These are phyloP conservation scores for Russula virescens DNA, from an alignment of 768 basidiomycete species.

Conservation along the genomic window DNA sequence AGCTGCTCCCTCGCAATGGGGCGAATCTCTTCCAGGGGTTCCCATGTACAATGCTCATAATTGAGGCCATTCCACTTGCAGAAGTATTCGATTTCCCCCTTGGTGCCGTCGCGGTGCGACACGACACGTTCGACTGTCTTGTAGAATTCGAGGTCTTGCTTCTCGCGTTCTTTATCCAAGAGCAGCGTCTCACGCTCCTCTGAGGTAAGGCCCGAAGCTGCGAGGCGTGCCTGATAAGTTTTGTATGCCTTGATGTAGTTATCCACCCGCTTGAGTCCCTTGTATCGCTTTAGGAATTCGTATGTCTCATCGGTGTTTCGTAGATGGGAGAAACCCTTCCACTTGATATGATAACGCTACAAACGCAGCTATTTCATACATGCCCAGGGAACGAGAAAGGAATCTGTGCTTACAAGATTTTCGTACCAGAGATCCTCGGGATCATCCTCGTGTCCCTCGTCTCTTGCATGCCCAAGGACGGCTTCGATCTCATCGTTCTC, in stretches of 20 bases:
- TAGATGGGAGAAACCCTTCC: constrained; percentile 96
- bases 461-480: constrained; percentile 80
- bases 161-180: constrained; percentile 85
- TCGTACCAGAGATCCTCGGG: constrained; percentile 78
- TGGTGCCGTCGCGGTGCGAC: constrained; percentile 60
- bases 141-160: constrained; percentile 86
- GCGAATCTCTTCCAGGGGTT: constrained; percentile 72
- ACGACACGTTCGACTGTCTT: constrained; percentile 91
- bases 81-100: constrained; percentile 72
- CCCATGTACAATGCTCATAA: constrained; percentile 97
- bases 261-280: constrained; percentile 94
- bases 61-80: constrained; percentile 95
- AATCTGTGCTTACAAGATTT: constrained; percentile 57
- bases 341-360: constrained; percentile 98
- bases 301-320: constrained; percentile 99
- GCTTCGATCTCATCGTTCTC: constrained; percentile 90
- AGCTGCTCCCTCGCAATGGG: constrained; percentile 73
- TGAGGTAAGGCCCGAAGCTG: constrained; percentile 58
- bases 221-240: constrained; percentile 58
- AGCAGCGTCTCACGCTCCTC: constrained; percentile 89
- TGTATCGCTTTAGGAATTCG: constrained; percentile 91
- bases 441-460: constrained; percentile 75
- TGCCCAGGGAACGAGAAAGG: constrained; percentile 16
- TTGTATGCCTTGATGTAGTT: constrained; percentile 97
- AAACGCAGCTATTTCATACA: constrained; percentile 23